phyloP scores from a whole-genome alignment of 2,329 filamentous ascomycete species.

The Neonectria sp. region DNA sequence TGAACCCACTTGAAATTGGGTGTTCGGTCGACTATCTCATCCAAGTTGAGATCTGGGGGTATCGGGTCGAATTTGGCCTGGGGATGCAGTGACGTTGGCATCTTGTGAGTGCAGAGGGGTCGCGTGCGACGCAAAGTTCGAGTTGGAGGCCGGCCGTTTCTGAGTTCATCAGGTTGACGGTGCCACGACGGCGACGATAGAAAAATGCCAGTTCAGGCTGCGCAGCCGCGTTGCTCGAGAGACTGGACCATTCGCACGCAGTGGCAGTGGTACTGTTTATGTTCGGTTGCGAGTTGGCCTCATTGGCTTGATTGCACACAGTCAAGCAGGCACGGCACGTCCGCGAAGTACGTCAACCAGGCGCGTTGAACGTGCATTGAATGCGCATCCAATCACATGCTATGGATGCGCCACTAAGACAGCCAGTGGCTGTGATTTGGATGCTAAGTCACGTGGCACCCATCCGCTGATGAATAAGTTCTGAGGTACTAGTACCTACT shows the following conservation, averaged over 20 bases:
- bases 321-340: neutral
- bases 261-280: neutral
- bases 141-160: conserved; percentile 5
- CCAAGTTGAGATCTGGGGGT: conserved; percentile 85
- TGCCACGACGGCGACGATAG: neutral
- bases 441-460: conserved; percentile 32
- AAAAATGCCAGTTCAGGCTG: conserved; percentile 7
- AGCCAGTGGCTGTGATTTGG: neutral
- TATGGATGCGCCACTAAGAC: neutral
- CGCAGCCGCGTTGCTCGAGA: conserved; percentile 15
- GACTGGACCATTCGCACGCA: conserved; percentile 19
- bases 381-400: conserved; percentile 41
- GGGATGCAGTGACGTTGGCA: conserved; percentile 83
- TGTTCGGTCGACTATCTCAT: conserved; percentile 80
- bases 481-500: neutral
- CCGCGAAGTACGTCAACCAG: conserved; percentile 14
- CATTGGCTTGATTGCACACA: neutral
- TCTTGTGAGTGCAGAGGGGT: conserved; percentile 57
- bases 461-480: conserved; percentile 9
- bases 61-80: conserved; percentile 94
- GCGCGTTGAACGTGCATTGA: conserved; percentile 13
- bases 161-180: neutral
- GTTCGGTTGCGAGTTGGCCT: neutral
- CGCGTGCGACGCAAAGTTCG: conserved; percentile 10
- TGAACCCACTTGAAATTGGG: conserved; percentile 91